Evolutionary conservation across 192 early-diverging fungal species (phyloP).

Genomic region (Rhizophagus prolifer): DNA sequence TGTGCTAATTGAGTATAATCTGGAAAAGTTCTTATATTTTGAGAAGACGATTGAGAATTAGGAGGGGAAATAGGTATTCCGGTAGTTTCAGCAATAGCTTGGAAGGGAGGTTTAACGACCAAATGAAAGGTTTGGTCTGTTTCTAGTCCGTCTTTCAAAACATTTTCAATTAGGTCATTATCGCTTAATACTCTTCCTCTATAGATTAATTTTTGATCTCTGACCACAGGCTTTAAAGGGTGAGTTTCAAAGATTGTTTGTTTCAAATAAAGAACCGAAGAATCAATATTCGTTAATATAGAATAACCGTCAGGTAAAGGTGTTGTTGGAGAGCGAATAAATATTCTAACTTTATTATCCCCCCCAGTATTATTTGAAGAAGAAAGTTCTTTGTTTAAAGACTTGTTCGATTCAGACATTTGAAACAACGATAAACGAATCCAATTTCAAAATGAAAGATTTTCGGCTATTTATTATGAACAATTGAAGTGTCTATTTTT

Average conservation of each 20-base stretch:
- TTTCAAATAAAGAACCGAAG: conserved; percentile 24
- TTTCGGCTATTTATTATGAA: too few relatives aligned
- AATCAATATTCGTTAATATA: conserved; percentile 16
- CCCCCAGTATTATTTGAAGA: background rate
- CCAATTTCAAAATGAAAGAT: background rate
- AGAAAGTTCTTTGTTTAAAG: background rate
- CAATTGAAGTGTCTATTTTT: too few relatives aligned
- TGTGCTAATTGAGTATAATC: background rate
- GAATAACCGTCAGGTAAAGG: conserved; percentile 22
- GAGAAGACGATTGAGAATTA: background rate
- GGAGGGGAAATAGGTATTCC: conserved; percentile 3
- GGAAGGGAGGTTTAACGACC: conserved; percentile 27
- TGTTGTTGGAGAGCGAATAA: conserved; percentile 29
- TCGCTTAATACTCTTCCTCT: conserved; percentile 29
- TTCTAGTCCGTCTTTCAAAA: conserved; percentile 15
- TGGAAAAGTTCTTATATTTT: background rate
- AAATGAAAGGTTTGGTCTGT: conserved; percentile 32
- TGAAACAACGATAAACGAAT: background rate
- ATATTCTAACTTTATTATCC: conserved; percentile 21
- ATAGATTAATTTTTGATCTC: conserved; percentile 29
- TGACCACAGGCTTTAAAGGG: conserved; percentile 18
- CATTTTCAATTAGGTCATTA: conserved; percentile 7
- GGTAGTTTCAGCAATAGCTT: conserved; percentile 1
- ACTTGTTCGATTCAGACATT: background rate
- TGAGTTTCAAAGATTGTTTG: conserved; percentile 16